Evolutionary conservation across 306 rosid genomes (phyloP).

Genomic region (Coriaria nepalensis): DNA sequence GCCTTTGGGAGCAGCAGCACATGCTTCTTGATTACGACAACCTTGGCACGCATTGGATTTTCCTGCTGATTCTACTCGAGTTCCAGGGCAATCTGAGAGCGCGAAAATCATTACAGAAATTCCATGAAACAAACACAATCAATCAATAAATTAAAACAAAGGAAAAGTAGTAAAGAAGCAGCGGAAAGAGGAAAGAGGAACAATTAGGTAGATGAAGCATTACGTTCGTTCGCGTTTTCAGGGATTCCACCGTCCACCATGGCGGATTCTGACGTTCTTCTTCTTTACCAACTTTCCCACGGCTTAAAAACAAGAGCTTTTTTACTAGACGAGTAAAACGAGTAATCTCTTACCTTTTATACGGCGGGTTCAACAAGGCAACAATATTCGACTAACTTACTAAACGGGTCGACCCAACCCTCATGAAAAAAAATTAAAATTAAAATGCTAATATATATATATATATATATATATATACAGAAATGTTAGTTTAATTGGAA

Average conservation of each 20-base stretch:
- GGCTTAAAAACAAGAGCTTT: too few species aligned
- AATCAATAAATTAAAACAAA: not conserved
- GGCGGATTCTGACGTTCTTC: not conserved
- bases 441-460: too few species aligned
- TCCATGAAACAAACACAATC: not conserved
- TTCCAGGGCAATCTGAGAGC: conserved; percentile 87
- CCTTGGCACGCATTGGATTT: conserved; percentile 69
- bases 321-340: too few species aligned
- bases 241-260: conserved; percentile 76
- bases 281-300: too few species aligned
- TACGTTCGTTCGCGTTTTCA: conserved; percentile 82
- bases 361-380: too few species aligned
- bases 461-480: too few species aligned
- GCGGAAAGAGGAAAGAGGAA: not conserved
- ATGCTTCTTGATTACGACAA: conserved; percentile 78
- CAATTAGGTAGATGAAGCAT: conserved; percentile 10
- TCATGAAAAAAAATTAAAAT: too few species aligned
- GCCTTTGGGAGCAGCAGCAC: conserved; percentile 91
- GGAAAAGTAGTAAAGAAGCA: not conserved
- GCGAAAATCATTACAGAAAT: not conserved
- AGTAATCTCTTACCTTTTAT: too few species aligned
- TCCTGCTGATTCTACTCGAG: conserved; percentile 78
- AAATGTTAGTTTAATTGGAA: too few species aligned
- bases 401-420: too few species aligned
- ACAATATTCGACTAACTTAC: too few species aligned